Evolutionary conservation across 1,284 basidiomycete species (phyloP), one percentile per base, ranked within the genome.

Genomic region (Irpex sp.): DNA sequence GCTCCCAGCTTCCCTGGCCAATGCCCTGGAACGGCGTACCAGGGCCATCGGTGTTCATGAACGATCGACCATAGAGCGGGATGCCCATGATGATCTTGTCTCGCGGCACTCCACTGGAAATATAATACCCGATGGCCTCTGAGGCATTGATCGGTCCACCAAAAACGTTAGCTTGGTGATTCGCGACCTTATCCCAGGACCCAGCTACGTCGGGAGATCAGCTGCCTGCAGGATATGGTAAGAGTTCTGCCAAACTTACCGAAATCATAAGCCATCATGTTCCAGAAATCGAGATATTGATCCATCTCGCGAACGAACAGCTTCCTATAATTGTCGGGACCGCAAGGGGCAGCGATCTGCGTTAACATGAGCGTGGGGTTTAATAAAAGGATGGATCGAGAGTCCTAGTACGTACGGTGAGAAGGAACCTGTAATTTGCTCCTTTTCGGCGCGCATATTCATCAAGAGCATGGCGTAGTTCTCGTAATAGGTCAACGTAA

Each of bases 191-290:
- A 65, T 93, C 92, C 92, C 92, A 94, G 36, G 90, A 91, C n/a
- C 92, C 92, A 64, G 90, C 89, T 91, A 63, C n/a, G 26, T n/a
- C 57, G 39, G 39, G 50, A 26, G 59, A 54, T 37, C n/a, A 60
- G 47, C 61, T 69, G 8, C 70, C 70, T 60, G 47, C 3, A 19
- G 17, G 57, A 35, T 63, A 37, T 55, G 49, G 19, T 31, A 56
- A 17, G 46, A n/a, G 49, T 9, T 21, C 31, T 15, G 8, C 49
- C 31, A 21, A 39, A 76, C 87, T 66, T 65, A 90, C 90, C 83
- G 69, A 89, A 93, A 71, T 93, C 90, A 66, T 93, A 92, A 1
- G 93, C 88, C 97, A 99, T 99, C 74, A 99, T 78, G 74, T 98
- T 98, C 96, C 95, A 98, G 73, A 97, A 95, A 70, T 95, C 93